Conservation (phyloP, 1,284 basidiomycete genomes). For the Pseudozyma flocculosa region DNA sequence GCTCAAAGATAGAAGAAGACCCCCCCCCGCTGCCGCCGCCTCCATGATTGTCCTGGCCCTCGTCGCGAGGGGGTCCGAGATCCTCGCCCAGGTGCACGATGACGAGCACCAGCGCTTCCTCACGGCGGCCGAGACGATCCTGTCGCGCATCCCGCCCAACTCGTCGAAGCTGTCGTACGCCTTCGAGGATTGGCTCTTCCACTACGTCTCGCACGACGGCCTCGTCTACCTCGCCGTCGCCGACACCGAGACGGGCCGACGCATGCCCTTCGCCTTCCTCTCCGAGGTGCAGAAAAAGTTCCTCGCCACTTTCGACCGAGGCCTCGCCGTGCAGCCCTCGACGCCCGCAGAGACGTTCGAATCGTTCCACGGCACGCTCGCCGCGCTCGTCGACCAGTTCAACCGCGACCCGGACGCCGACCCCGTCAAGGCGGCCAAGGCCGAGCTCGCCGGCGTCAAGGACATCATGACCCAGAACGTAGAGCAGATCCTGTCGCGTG, state of each 20-base stretch:
- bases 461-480: slow-evolving; percentile 80
- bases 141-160: slow-evolving; percentile 90
- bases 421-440: slow-evolving; percentile 83
- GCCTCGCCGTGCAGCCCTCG: background rate
- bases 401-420: slow-evolving; percentile 87
- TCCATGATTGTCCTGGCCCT: slow-evolving; percentile 53
- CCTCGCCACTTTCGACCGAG: background rate
- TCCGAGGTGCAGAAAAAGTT: slow-evolving; percentile 77
- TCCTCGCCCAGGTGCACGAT: slow-evolving; percentile 48
- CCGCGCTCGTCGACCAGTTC: slow-evolving; percentile 66
- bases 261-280: slow-evolving; percentile 93
- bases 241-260: slow-evolving; percentile 71
- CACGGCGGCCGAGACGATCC: slow-evolving; percentile 79
- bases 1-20: too few species aligned
- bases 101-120: slow-evolving; percentile 47
- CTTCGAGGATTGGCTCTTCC: slow-evolving; percentile 78
- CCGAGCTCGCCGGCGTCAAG: slow-evolving; percentile 88
- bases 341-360: background rate
- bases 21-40: background rate
- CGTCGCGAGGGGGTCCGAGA: slow-evolving; percentile 37
- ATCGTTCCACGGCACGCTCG: slow-evolving; percentile 7
- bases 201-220: slow-evolving; percentile 68
- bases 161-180: slow-evolving; percentile 85
- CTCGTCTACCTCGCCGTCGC: slow-evolving; percentile 87
- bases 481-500: slow-evolving; percentile 80